Percentiles rank a stretch among this genome's conserved stretches.
These are phyloP conservation scores for Inonotus hispidus DNA, from an alignment of 1,284 basidiomycete genomes.

Conservation along the genomic window DNA sequence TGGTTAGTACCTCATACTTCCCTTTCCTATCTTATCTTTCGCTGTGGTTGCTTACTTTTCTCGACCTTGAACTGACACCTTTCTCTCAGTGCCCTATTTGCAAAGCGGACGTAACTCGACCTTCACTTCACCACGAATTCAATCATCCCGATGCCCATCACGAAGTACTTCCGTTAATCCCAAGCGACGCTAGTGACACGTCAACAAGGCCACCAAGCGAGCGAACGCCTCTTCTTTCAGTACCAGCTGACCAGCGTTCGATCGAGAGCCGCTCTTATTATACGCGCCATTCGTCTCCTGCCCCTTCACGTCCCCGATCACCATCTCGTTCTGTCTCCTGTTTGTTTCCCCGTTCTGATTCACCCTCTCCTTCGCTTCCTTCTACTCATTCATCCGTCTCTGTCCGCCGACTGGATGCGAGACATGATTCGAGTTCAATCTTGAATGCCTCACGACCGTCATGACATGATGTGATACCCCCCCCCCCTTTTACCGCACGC, in stretches of 20 bases:
- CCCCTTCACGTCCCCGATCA: neutral
- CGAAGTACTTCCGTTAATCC: conserved; percentile 14
- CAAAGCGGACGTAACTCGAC: conserved; percentile 81
- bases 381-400: no score
- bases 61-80: neutral
- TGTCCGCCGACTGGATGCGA: no score
- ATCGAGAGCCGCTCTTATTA: no score
- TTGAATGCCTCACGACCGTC: no score
- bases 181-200: neutral
- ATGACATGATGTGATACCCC: no score
- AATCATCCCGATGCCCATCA: conserved; percentile 14
- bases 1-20: conserved; percentile 57
- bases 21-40: no score
- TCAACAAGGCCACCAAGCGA: conserved; percentile 25
- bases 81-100: conserved; percentile 74
- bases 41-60: neutral
- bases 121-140: no score
- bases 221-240: conserved; percentile 32
- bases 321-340: neutral
- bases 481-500: no score
- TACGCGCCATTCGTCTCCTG: neutral
- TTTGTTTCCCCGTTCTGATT: neutral
- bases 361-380: no score
- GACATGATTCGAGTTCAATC: no score
- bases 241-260: no score